phyloP scores from a whole-genome alignment of 441 rosid species.

The Bruguiera hainesii region DNA sequence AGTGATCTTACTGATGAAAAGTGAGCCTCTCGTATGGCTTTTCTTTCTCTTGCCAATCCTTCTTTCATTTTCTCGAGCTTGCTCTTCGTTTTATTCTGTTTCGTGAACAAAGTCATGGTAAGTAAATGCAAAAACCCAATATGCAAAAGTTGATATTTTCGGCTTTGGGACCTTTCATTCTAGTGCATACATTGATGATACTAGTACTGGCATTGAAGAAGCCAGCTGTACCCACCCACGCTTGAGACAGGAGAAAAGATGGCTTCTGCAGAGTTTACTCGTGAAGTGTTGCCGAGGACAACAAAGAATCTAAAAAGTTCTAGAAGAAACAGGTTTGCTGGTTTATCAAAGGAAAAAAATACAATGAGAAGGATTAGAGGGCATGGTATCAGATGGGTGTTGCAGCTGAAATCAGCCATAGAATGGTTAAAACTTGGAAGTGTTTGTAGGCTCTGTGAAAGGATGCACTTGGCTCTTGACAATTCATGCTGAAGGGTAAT shows the following conservation, averaged over 20 bases:
- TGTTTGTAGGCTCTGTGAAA: no score
- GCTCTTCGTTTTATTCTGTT: conserved; percentile 27
- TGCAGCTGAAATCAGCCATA: conserved; percentile 40
- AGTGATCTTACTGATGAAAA: conserved; percentile 69
- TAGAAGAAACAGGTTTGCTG: conserved; percentile 28
- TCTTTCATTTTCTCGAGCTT: conserved; percentile 41
- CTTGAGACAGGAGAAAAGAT: conserved; percentile 14
- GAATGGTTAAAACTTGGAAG: no score
- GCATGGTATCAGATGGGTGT: conserved; percentile 33
- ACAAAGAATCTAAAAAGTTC: conserved; percentile 21
- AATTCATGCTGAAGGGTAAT: no score
- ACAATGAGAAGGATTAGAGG: conserved; percentile 46
- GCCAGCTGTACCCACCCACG: not conserved
- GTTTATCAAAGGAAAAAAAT: conserved; percentile 36
- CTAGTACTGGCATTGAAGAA: conserved; percentile 3
- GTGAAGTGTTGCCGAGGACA: conserved; percentile 4
- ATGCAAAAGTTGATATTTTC: no score
- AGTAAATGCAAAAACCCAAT: not conserved
- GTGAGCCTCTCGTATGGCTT: conserved; percentile 36
- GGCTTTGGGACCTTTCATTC: not conserved
- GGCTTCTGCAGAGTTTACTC: not conserved
- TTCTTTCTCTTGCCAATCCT: conserved; percentile 15
- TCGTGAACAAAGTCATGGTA: not conserved
- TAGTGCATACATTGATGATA: not conserved
- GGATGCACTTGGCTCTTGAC: no score